Conservation (phyloP, 1,139 yeast genomes). For the Debaryomyces nepalensis region DNA sequence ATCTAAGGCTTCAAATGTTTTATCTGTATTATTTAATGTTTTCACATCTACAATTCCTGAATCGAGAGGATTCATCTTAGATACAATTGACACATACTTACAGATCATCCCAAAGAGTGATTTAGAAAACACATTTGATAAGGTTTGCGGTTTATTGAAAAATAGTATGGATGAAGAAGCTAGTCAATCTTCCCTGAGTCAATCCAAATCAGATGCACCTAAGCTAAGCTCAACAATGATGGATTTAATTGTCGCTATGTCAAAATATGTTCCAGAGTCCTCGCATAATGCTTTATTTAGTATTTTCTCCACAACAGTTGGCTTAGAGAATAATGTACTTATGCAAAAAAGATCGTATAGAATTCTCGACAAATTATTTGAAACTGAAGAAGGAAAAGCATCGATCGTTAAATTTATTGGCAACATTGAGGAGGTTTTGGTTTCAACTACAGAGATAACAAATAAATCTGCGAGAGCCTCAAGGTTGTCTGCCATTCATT, state of each 20-base stretch:
- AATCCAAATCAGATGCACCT: slow-evolving; percentile 36
- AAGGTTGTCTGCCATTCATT: slow-evolving; percentile 69
- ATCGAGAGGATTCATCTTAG: slow-evolving; percentile 80
- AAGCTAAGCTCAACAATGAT: slow-evolving; percentile 81
- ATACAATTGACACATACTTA: slow-evolving; percentile 81
- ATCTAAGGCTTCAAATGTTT: slow-evolving; percentile 68
- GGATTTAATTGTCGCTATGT: slow-evolving; percentile 87
- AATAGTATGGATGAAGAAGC: slow-evolving; percentile 72
- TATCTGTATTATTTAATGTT: slow-evolving; percentile 89
- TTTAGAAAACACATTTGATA: slow-evolving; percentile 76
- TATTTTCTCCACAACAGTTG: slow-evolving; percentile 73
- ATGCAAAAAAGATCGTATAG: slow-evolving; percentile 92
- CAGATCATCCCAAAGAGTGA: slow-evolving; percentile 71
- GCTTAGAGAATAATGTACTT: slow-evolving; percentile 58
- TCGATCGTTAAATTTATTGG: slow-evolving; percentile 55
- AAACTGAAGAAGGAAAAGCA: slow-evolving; percentile 64
- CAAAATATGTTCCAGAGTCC: slow-evolving; percentile 74
- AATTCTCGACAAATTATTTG: slow-evolving; percentile 70
- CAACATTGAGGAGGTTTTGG: slow-evolving; percentile 64
- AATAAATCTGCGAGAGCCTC: slow-evolving; percentile 81
- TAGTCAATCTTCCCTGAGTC: slow-evolving; percentile 18
- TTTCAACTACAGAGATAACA: slow-evolving; percentile 63
- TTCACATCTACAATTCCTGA: slow-evolving; percentile 86
- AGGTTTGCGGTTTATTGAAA: slow-evolving; percentile 79
- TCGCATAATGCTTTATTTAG: slow-evolving; percentile 76